Conservation (phyloP, 768 basidiomycete species). For the Lenzites betulinus region DNA sequence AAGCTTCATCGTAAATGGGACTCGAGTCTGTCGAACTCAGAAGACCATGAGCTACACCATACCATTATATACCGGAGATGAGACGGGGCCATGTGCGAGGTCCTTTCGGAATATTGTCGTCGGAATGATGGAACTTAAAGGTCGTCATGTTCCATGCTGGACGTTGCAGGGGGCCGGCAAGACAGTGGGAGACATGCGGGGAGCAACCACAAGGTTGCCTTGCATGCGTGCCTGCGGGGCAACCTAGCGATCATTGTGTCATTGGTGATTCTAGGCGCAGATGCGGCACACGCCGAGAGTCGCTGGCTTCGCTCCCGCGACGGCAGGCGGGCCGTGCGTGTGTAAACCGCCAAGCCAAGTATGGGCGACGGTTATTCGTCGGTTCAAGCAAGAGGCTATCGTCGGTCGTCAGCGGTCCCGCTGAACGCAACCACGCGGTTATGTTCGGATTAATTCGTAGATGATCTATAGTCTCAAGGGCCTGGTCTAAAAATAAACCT, state of each 20-base stretch:
- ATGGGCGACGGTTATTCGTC: constrained; percentile 7
- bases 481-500: too few relatives aligned
- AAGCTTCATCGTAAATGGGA: constrained; percentile 21
- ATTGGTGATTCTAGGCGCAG: constrained; percentile 5
- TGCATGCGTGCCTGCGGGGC: not conserved
- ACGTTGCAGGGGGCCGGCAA: not conserved
- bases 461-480: too few relatives aligned
- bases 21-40: not conserved
- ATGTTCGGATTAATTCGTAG: not conserved
- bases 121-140: not conserved
- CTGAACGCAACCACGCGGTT: not conserved
- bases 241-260: not conserved
- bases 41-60: not conserved
- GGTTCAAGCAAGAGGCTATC: not conserved
- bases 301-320: not conserved
- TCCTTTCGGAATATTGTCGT: constrained; percentile 12
- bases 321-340: not conserved
- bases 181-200: not conserved
- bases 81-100: not conserved
- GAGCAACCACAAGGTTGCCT: not conserved
- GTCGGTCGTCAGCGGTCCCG: not conserved
- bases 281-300: not conserved
- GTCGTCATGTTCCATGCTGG: not conserved
- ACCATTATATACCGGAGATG: not conserved
- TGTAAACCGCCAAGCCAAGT: not conserved